These are phyloP conservation scores for Juglanconis sp. DNA, from an alignment of 2,329 filamentous ascomycete genomes.

Conservation along the genomic window DNA sequence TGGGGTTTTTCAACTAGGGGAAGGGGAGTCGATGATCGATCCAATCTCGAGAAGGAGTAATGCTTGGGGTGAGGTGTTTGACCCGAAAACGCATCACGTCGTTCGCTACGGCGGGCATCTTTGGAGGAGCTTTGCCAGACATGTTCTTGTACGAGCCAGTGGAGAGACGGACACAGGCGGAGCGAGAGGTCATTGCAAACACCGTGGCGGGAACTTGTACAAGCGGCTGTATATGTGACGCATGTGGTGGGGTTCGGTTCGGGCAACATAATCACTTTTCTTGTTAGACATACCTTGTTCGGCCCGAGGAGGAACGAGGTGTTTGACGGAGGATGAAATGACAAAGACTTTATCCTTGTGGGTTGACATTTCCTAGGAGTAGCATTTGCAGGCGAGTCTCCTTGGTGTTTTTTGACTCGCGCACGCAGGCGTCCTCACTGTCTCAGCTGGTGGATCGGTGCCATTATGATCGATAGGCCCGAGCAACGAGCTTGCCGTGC, in stretches of 20 bases:
- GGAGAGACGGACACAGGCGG: not conserved
- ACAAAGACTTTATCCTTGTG: not conserved
- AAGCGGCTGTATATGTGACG: slow-evolving; percentile 1
- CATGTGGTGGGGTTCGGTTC: not conserved
- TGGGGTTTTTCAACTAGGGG: not conserved
- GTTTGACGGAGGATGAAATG: not conserved
- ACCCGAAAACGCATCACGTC: too few relatives aligned
- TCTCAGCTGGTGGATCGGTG: too few relatives aligned
- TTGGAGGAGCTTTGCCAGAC: not conserved
- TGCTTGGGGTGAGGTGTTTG: too few relatives aligned
- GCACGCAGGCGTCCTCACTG: too few relatives aligned
- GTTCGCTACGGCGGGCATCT: too few relatives aligned
- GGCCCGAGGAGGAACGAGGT: not conserved
- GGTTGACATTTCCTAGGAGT: too few relatives aligned
- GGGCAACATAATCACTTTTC: not conserved
- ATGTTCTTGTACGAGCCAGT: not conserved
- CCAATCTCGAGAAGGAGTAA: too few relatives aligned
- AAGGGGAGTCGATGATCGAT: too few relatives aligned
- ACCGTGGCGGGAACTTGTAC: not conserved
- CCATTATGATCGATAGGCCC: too few relatives aligned
- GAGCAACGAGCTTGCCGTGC: too few relatives aligned
- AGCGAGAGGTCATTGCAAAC: not conserved
- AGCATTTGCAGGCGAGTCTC: too few relatives aligned
- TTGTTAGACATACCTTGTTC: not conserved
- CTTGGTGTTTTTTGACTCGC: too few relatives aligned